Evolutionary conservation across 164 flowering plant species (phyloP).

Genomic region (Magnolia sinica): DNA sequence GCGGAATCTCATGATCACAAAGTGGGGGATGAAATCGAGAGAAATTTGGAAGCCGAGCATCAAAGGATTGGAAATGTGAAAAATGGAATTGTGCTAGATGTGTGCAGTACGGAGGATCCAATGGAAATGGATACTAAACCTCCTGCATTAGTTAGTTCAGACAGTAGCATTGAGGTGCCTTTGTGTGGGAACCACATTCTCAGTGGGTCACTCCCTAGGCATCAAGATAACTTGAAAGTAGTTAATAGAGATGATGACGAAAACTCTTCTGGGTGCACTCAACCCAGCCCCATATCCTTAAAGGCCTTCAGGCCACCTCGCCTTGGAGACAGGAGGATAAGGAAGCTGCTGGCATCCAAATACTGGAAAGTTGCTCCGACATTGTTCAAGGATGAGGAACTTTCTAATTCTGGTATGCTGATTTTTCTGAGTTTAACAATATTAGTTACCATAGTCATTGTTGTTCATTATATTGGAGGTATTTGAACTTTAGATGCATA

Average conservation of each 20-base stretch:
- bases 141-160: conserved; percentile 48
- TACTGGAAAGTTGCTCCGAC: conserved; percentile 58
- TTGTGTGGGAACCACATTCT: conserved; percentile 31
- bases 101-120: conserved; percentile 31
- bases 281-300: conserved; percentile 39
- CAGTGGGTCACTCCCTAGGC: conserved; percentile 30
- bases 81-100: conserved; percentile 21
- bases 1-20: conserved; percentile 27
- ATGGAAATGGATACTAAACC: conserved; percentile 38
- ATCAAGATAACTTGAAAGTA: conserved; percentile 52
- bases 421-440: neutral
- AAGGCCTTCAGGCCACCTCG: conserved; percentile 47
- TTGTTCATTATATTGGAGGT: neutral
- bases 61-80: conserved; percentile 20
- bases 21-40: conserved; percentile 27
- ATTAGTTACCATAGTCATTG: too few relatives aligned
- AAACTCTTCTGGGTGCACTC: conserved; percentile 74
- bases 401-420: conserved; percentile 45
- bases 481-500: neutral
- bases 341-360: conserved; percentile 63
- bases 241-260: conserved; percentile 92
- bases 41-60: conserved; percentile 17
- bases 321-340: conserved; percentile 59
- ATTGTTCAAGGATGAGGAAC: conserved; percentile 38
- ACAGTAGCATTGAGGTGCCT: conserved; percentile 42